Evolutionary conservation across 2,329 filamentous ascomycete species (phyloP).

Genomic region (Scedosporium aurantiacum): DNA sequence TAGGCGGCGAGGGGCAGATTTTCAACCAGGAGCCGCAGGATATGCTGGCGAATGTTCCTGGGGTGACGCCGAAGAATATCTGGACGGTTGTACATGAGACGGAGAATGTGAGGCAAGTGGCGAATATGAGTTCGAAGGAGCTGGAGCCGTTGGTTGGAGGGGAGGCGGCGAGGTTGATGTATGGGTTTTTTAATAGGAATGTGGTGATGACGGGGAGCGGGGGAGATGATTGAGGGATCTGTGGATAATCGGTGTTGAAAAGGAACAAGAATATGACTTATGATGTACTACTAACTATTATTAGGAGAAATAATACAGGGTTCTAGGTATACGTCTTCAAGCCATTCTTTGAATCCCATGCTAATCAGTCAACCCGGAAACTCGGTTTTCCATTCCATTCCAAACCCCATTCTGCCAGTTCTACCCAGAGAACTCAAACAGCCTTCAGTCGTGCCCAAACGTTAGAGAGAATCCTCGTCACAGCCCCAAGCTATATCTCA

Average conservation of each 20-base stretch:
- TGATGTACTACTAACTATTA: background rate
- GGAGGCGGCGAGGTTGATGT: slow-evolving; percentile 65
- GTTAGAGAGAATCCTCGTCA: too few species aligned
- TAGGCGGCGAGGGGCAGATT: slow-evolving; percentile 5
- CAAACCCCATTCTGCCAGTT: too few species aligned
- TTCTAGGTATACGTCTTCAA: too few species aligned
- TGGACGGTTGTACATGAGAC: slow-evolving; percentile 60
- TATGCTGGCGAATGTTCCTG: slow-evolving; percentile 77
- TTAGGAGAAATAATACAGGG: background rate
- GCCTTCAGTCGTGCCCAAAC: too few species aligned
- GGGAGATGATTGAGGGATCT: background rate
- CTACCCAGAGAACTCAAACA: too few species aligned
- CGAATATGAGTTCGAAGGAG: slow-evolving; percentile 70
- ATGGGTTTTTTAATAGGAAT: slow-evolving; percentile 66
- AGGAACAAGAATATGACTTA: background rate
- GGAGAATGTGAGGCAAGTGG: slow-evolving; percentile 69
- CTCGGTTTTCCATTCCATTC: too few species aligned
- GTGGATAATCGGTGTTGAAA: background rate
- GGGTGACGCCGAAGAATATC: slow-evolving; percentile 70
- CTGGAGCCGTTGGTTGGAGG: slow-evolving; percentile 65
- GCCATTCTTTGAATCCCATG: too few species aligned
- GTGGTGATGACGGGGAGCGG: slow-evolving; percentile 23
- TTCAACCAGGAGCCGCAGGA: slow-evolving; percentile 84
- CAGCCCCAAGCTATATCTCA: too few species aligned
- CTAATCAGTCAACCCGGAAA: too few species aligned